Conservation (phyloP, 352 stramenopile species). For the Globisporangium rhizosaccharum region DNA sequence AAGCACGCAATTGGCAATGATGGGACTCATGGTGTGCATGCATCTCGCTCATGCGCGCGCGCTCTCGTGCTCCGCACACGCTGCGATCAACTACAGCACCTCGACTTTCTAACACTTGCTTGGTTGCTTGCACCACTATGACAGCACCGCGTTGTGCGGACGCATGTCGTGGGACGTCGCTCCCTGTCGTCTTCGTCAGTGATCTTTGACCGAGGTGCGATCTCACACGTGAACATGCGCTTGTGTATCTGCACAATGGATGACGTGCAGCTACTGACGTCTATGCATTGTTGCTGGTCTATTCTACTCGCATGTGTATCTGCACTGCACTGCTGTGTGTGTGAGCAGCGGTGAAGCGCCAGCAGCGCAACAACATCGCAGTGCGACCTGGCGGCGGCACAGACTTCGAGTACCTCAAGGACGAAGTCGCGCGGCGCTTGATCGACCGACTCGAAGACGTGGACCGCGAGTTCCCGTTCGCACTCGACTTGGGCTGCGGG, state of each 20-base stretch:
- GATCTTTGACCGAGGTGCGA: slow-evolving; percentile 59
- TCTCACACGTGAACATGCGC: background rate
- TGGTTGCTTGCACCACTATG: slow-evolving; percentile 4
- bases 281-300: background rate
- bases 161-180: slow-evolving; percentile 19
- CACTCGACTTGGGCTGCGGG: slow-evolving; percentile 71
- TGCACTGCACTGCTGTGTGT: background rate
- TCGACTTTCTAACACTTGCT: background rate
- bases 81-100: background rate
- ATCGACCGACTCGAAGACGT: slow-evolving; percentile 84
- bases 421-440: slow-evolving; percentile 78
- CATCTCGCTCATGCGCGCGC: background rate
- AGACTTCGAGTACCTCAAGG: slow-evolving; percentile 85
- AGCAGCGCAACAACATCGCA: slow-evolving; percentile 78
- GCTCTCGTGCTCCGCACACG: background rate
- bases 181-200: slow-evolving; percentile 35
- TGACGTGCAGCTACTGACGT: background rate
- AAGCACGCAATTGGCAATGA: background rate
- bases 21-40: slow-evolving; percentile 14
- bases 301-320: background rate
- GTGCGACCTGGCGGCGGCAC: slow-evolving; percentile 45
- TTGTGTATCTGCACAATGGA: background rate
- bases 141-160: slow-evolving; percentile 25
- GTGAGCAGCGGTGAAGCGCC: slow-evolving; percentile 57
- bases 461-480: slow-evolving; percentile 73